A percentile compares a stretch with the other conserved stretches of the same genome.
phyloP scores from a whole-genome alignment of 306 rosid species.

The Vicia faba region DNA sequence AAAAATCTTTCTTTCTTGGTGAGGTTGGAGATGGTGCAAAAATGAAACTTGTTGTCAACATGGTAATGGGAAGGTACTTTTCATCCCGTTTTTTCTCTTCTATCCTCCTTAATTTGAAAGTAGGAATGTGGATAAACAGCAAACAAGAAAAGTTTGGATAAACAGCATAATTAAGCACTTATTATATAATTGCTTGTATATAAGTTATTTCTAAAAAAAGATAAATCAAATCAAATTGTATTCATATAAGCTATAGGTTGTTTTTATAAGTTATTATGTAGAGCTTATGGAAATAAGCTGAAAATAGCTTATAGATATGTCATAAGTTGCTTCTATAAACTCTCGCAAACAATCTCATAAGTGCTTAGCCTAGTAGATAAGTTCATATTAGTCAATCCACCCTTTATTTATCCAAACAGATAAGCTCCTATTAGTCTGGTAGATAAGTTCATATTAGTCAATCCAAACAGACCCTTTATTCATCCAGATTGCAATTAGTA shows the following conservation, averaged over 20 bases:
- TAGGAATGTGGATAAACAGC: not conserved
- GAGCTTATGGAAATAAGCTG: not conserved
- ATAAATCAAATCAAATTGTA: not conserved
- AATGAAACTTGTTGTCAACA: conserved; percentile 95
- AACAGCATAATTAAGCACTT: not conserved
- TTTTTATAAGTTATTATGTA: too few relatives aligned
- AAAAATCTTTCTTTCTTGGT: conserved; percentile 85
- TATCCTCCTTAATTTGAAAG: not conserved
- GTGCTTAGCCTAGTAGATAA: not conserved
- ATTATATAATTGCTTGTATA: not conserved
- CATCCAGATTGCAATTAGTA: conserved; percentile 21
- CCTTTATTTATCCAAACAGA: not conserved
- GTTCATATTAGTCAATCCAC: not conserved
- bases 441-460: not conserved
- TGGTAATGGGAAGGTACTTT: conserved; percentile 95
- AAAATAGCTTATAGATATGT: not conserved
- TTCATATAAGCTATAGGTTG: not conserved
- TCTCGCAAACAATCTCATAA: not conserved
- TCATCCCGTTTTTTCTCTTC: not conserved
- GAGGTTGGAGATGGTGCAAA: conserved; percentile 94
- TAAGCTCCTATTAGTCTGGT: not conserved
- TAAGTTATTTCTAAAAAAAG: not conserved
- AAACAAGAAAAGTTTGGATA: not conserved
- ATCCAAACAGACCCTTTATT: not conserved
- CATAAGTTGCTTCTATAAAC: not conserved